Evolutionary conservation across 441 rosid species (phyloP).

Genomic region (Gossypium gossypioides): DNA sequence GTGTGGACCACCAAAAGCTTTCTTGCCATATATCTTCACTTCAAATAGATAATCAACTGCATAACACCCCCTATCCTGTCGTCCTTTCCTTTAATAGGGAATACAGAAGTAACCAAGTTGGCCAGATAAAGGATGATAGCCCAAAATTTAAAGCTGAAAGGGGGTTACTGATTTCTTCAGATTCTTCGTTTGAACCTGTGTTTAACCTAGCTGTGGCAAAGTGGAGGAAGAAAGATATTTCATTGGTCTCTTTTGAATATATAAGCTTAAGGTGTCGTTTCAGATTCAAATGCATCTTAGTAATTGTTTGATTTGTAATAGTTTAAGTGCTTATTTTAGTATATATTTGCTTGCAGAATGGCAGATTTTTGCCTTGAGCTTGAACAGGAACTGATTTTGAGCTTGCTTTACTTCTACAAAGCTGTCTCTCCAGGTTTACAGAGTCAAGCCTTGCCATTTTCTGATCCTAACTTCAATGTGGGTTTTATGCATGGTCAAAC

Average conservation of each 20-base stretch:
- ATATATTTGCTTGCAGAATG: constrained; percentile 47
- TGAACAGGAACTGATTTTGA: constrained; percentile 71
- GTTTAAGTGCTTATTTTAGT: constrained; percentile 22
- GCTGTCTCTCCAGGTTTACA: constrained; percentile 56
- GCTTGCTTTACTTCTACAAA: constrained; percentile 60
- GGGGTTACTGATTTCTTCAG: constrained; percentile 29
- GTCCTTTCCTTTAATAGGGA: constrained; percentile 69
- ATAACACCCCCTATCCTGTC: constrained; percentile 66
- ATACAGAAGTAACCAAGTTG: constrained; percentile 33
- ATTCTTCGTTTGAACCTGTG: constrained; percentile 42
- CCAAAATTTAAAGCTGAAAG: constrained; percentile 30
- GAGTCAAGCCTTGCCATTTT: constrained; percentile 43
- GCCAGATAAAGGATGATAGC: constrained; percentile 40
- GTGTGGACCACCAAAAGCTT: constrained; percentile 73
- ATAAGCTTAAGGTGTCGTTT: constrained; percentile 53
- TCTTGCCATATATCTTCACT: constrained; percentile 62
- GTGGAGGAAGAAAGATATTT: constrained; percentile 82
- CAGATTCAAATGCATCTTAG: constrained; percentile 6
- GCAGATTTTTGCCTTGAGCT: constrained; percentile 78
- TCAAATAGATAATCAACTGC: constrained; percentile 85
- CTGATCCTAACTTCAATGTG: constrained; percentile 41
- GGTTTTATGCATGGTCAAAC: constrained; percentile 22
- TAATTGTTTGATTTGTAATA: constrained; percentile 6
- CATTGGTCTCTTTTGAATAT: constrained; percentile 59
- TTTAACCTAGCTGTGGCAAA: constrained; percentile 48